Percentiles rank a stretch among this genome's conserved stretches.
phyloP scores from a whole-genome alignment of 768 basidiomycete species.

The Rhizopogon vesiculosus region DNA sequence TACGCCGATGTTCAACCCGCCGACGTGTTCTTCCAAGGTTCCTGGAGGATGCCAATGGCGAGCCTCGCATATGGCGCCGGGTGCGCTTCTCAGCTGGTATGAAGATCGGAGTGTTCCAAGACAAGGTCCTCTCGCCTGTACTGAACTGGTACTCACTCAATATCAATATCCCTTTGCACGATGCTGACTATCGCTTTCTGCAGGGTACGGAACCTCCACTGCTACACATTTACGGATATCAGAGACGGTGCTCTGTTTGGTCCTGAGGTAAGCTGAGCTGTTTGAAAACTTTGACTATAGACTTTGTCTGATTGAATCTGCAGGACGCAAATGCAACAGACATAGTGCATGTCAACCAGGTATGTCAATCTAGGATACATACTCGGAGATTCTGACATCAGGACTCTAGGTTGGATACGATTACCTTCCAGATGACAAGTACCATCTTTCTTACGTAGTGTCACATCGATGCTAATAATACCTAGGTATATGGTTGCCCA shows the following conservation, averaged over 20 bases:
- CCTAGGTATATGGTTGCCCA: constrained; percentile 22
- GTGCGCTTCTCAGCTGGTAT: constrained; percentile 31
- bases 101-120: constrained; percentile 28
- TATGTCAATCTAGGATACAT: constrained; percentile 1
- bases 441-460: not conserved
- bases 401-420: constrained; percentile 23
- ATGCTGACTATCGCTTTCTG: constrained; percentile 1
- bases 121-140: constrained; percentile 29
- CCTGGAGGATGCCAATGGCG: constrained; percentile 9
- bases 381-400: not conserved
- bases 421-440: constrained; percentile 23
- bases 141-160: constrained; percentile 24
- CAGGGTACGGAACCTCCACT: constrained; percentile 25
- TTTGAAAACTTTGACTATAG: not conserved
- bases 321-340: constrained; percentile 18
- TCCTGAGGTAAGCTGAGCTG: constrained; percentile 18
- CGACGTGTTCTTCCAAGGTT: not conserved
- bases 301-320: not conserved
- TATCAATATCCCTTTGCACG: not conserved
- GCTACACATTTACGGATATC: constrained; percentile 29
- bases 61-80: constrained; percentile 25
- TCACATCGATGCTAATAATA: not conserved
- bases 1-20: not conserved
- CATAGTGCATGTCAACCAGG: constrained; percentile 17
- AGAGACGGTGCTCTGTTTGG: constrained; percentile 30